Conservation (phyloP, 2,329 filamentous ascomycete genomes). For the Nigrospora osmanthi region DNA sequence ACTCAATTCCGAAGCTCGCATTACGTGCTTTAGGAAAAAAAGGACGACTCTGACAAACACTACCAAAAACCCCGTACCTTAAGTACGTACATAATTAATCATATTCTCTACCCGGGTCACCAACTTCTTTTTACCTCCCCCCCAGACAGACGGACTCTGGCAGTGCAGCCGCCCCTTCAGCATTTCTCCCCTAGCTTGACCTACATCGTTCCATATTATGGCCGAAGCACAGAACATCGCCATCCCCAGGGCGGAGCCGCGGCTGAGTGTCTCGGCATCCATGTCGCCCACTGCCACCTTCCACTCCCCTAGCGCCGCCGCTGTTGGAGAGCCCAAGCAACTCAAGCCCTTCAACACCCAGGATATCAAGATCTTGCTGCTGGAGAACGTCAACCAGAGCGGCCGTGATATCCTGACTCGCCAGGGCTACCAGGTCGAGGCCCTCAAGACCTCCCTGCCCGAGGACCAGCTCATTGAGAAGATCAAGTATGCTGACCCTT, state of each 20-base stretch:
- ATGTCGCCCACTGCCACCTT: slow-evolving; percentile 66
- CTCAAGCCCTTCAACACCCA: slow-evolving; percentile 93
- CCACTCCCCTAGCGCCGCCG: slow-evolving; percentile 59
- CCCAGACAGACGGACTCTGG: too few relatives aligned
- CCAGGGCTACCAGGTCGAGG: slow-evolving; percentile 95
- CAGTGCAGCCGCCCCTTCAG: too few relatives aligned
- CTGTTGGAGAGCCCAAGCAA: slow-evolving; percentile 55
- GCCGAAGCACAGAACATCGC: slow-evolving; percentile 41
- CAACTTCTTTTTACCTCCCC: too few relatives aligned
- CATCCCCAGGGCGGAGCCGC: slow-evolving; percentile 34
- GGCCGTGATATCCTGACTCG: slow-evolving; percentile 72
- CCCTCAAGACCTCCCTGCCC: slow-evolving; percentile 77
- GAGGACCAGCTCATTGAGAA: slow-evolving; percentile 95
- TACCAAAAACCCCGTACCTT: too few relatives aligned
- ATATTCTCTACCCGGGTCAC: too few relatives aligned
- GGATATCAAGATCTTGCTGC: slow-evolving; percentile 90
- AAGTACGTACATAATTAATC: too few relatives aligned
- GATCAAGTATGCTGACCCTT: slow-evolving; percentile 59
- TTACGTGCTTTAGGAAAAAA: too few relatives aligned
- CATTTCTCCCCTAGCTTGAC: too few relatives aligned
- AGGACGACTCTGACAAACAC: too few relatives aligned
- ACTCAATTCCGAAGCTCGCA: too few relatives aligned
- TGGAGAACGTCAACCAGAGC: slow-evolving; percentile 93
- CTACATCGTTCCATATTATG: slow-evolving; percentile 23
- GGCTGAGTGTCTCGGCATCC: slow-evolving; percentile 56